A percentile compares a stretch with the other conserved stretches of the same genome.
Evolutionary conservation across 140 eudicot genomes (phyloP).

Genomic region (Senecio squalidus): DNA sequence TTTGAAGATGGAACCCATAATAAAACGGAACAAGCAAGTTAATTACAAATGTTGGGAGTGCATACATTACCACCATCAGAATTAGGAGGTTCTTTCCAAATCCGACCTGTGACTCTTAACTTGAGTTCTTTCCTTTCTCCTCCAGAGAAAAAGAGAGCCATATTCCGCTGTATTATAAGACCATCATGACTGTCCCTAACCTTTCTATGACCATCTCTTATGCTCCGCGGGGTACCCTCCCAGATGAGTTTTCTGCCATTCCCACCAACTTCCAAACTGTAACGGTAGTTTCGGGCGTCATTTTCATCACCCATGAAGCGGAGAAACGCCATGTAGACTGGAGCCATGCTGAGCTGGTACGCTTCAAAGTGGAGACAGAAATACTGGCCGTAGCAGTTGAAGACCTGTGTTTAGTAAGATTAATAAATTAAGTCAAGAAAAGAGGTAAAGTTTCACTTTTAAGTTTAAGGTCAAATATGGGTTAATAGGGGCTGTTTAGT

Average conservation of each 20-base stretch:
- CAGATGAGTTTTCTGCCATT: constrained; percentile 81
- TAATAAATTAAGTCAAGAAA: neutral
- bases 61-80: constrained; percentile 54
- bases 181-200: constrained; percentile 95
- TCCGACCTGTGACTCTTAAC: constrained; percentile 87
- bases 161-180: constrained; percentile 76
- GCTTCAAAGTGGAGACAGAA: constrained; percentile 96
- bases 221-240: constrained; percentile 96
- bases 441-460: neutral
- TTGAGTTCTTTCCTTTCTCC: constrained; percentile 86
- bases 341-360: constrained; percentile 90
- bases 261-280: constrained; percentile 92
- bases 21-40: constrained; percentile 1
- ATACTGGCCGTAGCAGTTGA: constrained; percentile 85
- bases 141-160: constrained; percentile 95
- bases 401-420: constrained; percentile 41
- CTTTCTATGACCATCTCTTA: constrained; percentile 79
- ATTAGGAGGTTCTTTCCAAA: constrained; percentile 87
- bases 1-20: constrained; percentile 2
- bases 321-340: constrained; percentile 92
- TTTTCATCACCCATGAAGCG: constrained; percentile 91
- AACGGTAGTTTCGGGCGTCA: constrained; percentile 72
- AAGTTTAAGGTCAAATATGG: neutral
- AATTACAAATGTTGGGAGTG: constrained; percentile 61
- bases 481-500: neutral